phyloP scores from a whole-genome alignment of 2,329 filamentous ascomycete species.

The Fusarium ramigenum region DNA sequence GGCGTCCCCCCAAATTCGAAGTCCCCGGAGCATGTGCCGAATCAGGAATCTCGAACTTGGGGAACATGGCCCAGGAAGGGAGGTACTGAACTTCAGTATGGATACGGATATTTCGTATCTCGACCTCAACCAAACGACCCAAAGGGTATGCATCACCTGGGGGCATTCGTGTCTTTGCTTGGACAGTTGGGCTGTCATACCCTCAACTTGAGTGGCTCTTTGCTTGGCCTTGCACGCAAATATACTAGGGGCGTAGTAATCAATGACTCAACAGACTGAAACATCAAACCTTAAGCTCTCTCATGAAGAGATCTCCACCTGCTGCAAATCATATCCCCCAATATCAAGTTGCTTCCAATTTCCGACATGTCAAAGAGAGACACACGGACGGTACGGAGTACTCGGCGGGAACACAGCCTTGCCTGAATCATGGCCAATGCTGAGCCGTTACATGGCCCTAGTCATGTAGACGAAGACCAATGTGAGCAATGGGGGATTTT shows the following conservation, averaged over 20 bases:
- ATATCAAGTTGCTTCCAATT: conserved; percentile 17
- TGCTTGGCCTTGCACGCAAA: conserved; percentile 21
- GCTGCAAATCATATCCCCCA: conserved; percentile 1
- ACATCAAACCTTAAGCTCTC: conserved; percentile 11
- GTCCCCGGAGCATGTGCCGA: conserved; percentile 26
- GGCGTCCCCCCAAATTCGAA: conserved; percentile 14
- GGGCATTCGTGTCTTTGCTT: neutral
- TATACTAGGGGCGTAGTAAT: neutral
- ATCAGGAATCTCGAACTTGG: conserved; percentile 30
- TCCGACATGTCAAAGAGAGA: conserved; percentile 4
- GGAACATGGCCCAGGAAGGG: neutral
- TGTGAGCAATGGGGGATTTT: conserved; percentile 5
- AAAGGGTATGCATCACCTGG: neutral
- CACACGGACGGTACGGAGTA: neutral
- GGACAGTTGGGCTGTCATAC: neutral
- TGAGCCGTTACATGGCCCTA: conserved; percentile 9
- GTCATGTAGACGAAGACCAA: conserved; percentile 7
- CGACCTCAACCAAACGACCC: neutral
- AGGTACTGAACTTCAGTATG: neutral
- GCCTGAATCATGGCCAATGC: conserved; percentile 14
- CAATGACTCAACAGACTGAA: conserved; percentile 4
- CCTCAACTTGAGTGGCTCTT: conserved; percentile 14
- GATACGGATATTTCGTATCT: neutral
- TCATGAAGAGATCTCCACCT: conserved; percentile 2
- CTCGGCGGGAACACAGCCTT: neutral